Evolutionary conservation across 768 basidiomycete genomes (phyloP).

Genomic region (Collybiopsis confluens): DNA sequence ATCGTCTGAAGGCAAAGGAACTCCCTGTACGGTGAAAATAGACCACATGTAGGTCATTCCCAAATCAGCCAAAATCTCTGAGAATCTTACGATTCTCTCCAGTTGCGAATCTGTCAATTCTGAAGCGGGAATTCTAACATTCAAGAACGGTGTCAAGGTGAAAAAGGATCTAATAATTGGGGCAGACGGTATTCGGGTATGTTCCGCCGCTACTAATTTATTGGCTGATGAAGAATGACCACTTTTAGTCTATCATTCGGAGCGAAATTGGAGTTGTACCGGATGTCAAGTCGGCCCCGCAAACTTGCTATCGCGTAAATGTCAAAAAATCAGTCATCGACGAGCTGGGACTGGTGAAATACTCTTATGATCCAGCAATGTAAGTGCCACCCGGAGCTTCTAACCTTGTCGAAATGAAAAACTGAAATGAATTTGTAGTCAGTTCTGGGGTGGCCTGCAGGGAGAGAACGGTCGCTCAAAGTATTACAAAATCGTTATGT

Average conservation of each 20-base stretch:
- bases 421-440: slow-evolving; percentile 11
- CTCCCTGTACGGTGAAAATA: slow-evolving; percentile 20
- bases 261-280: slow-evolving; percentile 9
- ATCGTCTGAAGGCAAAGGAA: slow-evolving; percentile 20
- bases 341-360: slow-evolving; percentile 23
- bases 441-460: slow-evolving; percentile 28
- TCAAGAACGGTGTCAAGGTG: slow-evolving; percentile 20
- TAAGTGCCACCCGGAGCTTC: slow-evolving; percentile 12
- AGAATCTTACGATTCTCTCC: background rate
- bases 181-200: slow-evolving; percentile 28
- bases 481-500: slow-evolving; percentile 32
- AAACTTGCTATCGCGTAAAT: slow-evolving; percentile 30
- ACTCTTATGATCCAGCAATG: slow-evolving; percentile 27
- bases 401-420: background rate
- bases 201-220: background rate
- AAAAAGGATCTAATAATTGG: slow-evolving; percentile 27
- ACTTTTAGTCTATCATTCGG: slow-evolving; percentile 21
- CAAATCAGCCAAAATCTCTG: background rate
- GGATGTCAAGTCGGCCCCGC: slow-evolving; percentile 24
- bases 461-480: slow-evolving; percentile 23
- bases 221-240: background rate
- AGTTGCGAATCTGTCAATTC: slow-evolving; percentile 21
- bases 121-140: slow-evolving; percentile 19
- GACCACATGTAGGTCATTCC: slow-evolving; percentile 12
- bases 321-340: slow-evolving; percentile 23